A percentile compares a stretch with the other conserved stretches of the same genome.
phyloP scores from a whole-genome alignment of 2,329 filamentous ascomycete genomes.

The Teratosphaeriaceae sp. region DNA sequence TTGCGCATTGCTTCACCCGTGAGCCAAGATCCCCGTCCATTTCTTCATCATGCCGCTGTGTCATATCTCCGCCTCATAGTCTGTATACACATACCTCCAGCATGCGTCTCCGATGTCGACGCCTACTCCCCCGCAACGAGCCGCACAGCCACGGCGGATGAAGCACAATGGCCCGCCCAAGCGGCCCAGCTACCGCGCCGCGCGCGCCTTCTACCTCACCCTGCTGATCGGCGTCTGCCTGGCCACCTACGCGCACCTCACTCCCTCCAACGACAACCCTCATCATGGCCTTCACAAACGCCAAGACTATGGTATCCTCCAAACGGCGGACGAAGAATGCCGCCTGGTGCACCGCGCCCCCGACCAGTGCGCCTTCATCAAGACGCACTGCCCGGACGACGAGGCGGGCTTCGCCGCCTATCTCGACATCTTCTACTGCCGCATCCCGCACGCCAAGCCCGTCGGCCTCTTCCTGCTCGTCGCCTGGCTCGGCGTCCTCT shows the following conservation, averaged over 20 bases:
- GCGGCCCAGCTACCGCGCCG: conserved; percentile 31
- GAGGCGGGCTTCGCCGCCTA: conserved; percentile 88
- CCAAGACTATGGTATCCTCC: neutral
- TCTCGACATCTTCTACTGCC: conserved; percentile 85
- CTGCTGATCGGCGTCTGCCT: conserved; percentile 30
- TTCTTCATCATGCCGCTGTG: too few species aligned
- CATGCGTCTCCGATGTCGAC: conserved; percentile 3
- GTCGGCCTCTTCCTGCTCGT: conserved; percentile 74
- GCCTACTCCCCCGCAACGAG: conserved; percentile 5
- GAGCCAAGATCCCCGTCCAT: too few species aligned
- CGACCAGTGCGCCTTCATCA: conserved; percentile 85
- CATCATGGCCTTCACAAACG: conserved; percentile 6
- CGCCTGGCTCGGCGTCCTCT: conserved; percentile 80
- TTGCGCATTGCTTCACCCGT: neutral
- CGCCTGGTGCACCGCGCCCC: conserved; percentile 62
- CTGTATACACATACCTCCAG: neutral
- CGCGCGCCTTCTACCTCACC: conserved; percentile 41
- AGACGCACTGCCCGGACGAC: conserved; percentile 74
- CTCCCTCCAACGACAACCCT: neutral
- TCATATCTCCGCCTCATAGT: too few species aligned
- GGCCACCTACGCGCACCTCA: conserved; percentile 17
- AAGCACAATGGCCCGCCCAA: neutral
- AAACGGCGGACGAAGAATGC: conserved; percentile 53
- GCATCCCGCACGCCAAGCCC: conserved; percentile 59
- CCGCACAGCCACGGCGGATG: conserved; percentile 2